Conservation (phyloP, 78 protist genomes). For the Protostelium mycophagum region DNA sequence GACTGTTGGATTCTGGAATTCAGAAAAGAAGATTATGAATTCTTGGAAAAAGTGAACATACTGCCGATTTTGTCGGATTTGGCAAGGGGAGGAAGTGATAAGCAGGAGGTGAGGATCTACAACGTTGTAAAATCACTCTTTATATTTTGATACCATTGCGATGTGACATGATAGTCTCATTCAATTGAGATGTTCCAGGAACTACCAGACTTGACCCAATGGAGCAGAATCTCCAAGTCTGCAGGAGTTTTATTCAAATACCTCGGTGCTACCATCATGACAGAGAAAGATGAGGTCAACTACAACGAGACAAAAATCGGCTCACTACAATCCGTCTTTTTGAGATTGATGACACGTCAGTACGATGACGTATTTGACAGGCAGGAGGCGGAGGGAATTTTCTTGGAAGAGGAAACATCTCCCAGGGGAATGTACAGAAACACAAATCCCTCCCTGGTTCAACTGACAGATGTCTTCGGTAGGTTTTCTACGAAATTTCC, state of each 20-base stretch:
- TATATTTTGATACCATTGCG: background rate
- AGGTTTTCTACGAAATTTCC: too few relatives aligned
- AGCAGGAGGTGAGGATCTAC: background rate
- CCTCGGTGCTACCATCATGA: background rate
- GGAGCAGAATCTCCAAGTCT: background rate
- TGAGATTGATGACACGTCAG: background rate
- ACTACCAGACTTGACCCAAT: too few relatives aligned
- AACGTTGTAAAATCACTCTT: too few relatives aligned
- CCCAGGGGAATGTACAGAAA: background rate
- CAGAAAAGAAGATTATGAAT: slow-evolving; percentile 38
- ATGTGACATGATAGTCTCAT: background rate
- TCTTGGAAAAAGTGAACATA: background rate
- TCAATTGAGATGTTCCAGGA: background rate
- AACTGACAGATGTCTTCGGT: background rate
- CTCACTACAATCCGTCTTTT: background rate
- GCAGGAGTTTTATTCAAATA: background rate
- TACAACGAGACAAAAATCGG: background rate
- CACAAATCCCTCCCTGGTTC: background rate
- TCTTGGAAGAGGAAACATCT: background rate
- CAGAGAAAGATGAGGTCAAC: background rate
- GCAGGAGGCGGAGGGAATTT: background rate
- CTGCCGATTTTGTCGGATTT: background rate
- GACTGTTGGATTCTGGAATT: slow-evolving; percentile 50
- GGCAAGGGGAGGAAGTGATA: background rate
- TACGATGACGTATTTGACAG: background rate